Conservation (phyloP, 225 moss, liverwort and hornwort species). For the Ulota crispa region DNA sequence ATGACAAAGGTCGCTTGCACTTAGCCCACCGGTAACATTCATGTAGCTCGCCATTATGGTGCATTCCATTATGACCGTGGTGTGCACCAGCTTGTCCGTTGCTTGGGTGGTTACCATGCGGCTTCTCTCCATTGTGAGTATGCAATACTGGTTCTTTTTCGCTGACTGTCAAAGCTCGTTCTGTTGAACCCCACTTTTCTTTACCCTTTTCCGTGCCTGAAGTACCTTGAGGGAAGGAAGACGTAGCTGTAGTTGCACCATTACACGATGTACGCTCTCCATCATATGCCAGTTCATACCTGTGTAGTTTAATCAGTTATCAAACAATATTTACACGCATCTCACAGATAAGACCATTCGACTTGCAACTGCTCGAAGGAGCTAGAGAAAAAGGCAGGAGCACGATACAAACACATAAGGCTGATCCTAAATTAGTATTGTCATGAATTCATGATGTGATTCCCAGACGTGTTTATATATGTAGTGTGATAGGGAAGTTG, state of each 20-base stretch:
- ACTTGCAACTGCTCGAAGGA: constrained; percentile 10
- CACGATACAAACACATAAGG: background rate
- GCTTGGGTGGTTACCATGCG: constrained; percentile 47
- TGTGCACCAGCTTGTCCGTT: constrained; percentile 54
- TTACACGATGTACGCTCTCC: constrained; percentile 52
- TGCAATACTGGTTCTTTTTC: constrained; percentile 51
- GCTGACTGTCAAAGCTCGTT: constrained; percentile 45
- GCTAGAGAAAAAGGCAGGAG: constrained; percentile 5
- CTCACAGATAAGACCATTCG: background rate
- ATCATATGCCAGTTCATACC: constrained; percentile 64
- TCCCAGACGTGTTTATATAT: background rate
- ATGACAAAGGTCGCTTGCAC: constrained; percentile 75
- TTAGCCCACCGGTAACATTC: constrained; percentile 76
- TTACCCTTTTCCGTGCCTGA: constrained; percentile 66
- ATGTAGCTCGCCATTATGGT: constrained; percentile 60
- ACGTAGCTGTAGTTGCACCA: constrained; percentile 54
- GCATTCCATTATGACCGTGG: constrained; percentile 43
- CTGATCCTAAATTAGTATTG: background rate
- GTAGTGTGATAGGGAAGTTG: background rate
- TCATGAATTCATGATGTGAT: background rate
- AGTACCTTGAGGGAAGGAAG: constrained; percentile 44
- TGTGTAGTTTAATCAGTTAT: constrained; percentile 24
- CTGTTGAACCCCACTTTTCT: constrained; percentile 61
- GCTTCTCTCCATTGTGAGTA: constrained; percentile 63
- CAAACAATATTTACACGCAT: background rate